These are phyloP conservation scores for Phytophthora ohioensis DNA, from an alignment of 352 stramenopile species.

Conservation along the genomic window DNA sequence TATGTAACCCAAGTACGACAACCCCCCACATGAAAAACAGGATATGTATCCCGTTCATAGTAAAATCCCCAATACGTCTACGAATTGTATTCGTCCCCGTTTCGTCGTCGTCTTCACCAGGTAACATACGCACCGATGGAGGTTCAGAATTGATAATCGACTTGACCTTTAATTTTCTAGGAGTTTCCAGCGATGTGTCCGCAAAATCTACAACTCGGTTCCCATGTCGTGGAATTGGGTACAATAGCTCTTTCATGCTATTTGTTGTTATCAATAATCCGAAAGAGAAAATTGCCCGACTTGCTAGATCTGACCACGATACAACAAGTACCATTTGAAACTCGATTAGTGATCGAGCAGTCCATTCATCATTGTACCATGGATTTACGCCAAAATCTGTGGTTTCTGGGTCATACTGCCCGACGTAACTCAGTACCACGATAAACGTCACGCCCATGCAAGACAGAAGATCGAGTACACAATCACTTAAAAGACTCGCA, in stretches of 20 bases:
- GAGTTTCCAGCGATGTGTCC: background rate
- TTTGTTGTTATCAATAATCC: conserved; percentile 16
- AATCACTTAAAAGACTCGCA: conserved; percentile 22
- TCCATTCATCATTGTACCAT: conserved; percentile 25
- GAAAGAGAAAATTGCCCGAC: conserved; percentile 8
- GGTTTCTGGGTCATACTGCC: conserved; percentile 11
- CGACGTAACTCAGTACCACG: conserved; percentile 15
- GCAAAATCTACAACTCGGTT: conserved; percentile 11
- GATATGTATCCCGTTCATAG: conserved; percentile 9
- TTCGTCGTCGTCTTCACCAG: background rate
- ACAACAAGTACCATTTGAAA: conserved; percentile 22
- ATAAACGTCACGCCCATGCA: conserved; percentile 26
- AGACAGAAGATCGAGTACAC: conserved; percentile 11
- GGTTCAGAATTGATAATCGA: background rate
- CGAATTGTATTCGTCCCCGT: background rate
- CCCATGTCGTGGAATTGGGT: background rate
- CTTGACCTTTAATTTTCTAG: conserved; percentile 1
- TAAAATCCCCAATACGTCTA: background rate
- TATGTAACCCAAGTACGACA: conserved; percentile 24
- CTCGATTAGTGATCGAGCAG: conserved; percentile 18
- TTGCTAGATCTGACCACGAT: conserved; percentile 6
- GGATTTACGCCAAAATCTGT: conserved; percentile 17
- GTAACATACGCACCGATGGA: background rate
- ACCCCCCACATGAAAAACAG: conserved; percentile 22
- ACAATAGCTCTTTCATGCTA: conserved; percentile 20